Conservation (phyloP, 73 alveolate species). For the Blepharisma japonicum region DNA sequence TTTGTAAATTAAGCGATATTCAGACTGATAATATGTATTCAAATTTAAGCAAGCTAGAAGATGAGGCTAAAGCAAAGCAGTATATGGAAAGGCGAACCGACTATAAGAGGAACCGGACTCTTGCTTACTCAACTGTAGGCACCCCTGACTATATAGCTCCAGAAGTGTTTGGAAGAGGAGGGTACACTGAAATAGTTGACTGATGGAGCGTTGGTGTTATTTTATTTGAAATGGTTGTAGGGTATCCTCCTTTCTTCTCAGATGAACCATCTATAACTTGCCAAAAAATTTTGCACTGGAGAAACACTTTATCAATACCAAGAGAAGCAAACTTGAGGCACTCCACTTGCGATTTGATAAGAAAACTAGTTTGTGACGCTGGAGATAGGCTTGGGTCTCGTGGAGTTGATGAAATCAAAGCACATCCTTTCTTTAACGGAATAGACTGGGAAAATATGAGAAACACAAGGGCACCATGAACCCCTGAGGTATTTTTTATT, state of each 20-base stretch:
- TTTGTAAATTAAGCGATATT: constrained; percentile 40
- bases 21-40: too few relatives aligned
- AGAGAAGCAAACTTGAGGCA: constrained; percentile 69
- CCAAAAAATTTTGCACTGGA: constrained; percentile 76
- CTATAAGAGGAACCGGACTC: constrained; percentile 18
- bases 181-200: constrained; percentile 72
- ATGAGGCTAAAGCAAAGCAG: too few relatives aligned
- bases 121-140: constrained; percentile 65
- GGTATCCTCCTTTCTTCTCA: constrained; percentile 85
- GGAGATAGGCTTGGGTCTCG: constrained; percentile 67
- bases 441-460: constrained; percentile 83
- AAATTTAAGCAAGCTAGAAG: too few relatives aligned
- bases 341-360: constrained; percentile 74
- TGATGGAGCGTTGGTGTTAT: constrained; percentile 92
- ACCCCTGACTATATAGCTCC: constrained; percentile 99
- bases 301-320: constrained; percentile 63
- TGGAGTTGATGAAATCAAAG: constrained; percentile 83
- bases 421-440: constrained; percentile 90
- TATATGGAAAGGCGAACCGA: too few relatives aligned
- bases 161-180: constrained; percentile 88
- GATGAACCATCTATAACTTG: constrained; percentile 82
- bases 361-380: constrained; percentile 64
- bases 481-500: constrained; percentile 53
- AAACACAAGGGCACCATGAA: constrained; percentile 69
- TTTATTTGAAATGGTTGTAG: constrained; percentile 82